Evolutionary conservation across 108 stramenopile genomes (phyloP).

Genomic region (Nannochloropsis salina): DNA sequence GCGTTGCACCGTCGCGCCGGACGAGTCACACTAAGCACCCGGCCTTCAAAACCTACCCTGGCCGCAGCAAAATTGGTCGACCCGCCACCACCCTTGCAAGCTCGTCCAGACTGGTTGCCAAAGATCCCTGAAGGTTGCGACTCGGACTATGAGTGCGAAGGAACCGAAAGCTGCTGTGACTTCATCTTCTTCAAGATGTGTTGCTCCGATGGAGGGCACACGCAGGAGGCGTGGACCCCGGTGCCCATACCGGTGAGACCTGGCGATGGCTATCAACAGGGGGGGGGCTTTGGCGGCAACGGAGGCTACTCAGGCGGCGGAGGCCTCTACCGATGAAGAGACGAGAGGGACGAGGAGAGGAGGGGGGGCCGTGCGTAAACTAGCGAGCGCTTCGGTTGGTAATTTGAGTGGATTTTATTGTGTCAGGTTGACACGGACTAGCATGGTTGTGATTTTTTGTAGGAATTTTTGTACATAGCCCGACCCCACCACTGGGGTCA

Average conservation of each 20-base stretch:
- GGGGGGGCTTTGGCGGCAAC: neutral
- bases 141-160: conserved; percentile 7
- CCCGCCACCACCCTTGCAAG: neutral
- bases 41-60: neutral
- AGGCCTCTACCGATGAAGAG: neutral
- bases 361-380: neutral
- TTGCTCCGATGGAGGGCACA: neutral
- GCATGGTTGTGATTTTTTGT: neutral
- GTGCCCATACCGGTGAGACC: neutral
- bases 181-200: conserved; percentile 17
- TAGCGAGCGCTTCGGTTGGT: neutral
- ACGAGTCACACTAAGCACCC: neutral
- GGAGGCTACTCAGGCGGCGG: neutral
- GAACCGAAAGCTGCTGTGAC: conserved; percentile 13
- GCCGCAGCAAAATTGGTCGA: neutral
- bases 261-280: neutral
- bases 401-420: neutral
- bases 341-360: neutral
- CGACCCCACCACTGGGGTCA: no score
- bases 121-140: conserved; percentile 14
- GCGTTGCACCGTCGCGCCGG: neutral
- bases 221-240: neutral
- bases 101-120: conserved; percentile 7
- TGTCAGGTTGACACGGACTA: neutral
- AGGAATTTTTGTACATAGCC: neutral